Base-by-base conservation (phyloP, 805 yeast species). In the Kregervanrija pseudodelftensis region DNA sequence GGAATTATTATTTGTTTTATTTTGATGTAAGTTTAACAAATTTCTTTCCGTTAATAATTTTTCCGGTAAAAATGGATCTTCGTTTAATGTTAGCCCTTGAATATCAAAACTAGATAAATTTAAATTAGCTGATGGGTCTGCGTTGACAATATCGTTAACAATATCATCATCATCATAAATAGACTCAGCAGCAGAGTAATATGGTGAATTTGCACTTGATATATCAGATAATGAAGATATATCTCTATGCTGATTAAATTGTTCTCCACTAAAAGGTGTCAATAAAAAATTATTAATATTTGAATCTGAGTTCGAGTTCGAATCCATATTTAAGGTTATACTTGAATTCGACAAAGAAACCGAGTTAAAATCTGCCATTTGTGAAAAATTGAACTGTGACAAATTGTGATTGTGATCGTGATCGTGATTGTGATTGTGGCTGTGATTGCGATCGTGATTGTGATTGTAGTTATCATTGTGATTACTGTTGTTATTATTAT, bases 161-260 rank as follows among this genome's bases (percentile, higher is more conserved):
- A 35, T 39, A 31, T 51, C 53, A 14, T 54, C 57, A 11, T 53
- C 62, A 8, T 50, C 58, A 14, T 49, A 45, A 5, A 48, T 36
- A 8, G 61, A 58, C 39, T 57, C 61, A 5, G 49, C 49, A 10
- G 59, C 61, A 3, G 63, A 54, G 10, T 54, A 40, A 34, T 54
- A 58, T 11, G 65, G 64, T 2, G 61, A 55, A 17, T 51, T 53
- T 4, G 56, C 39, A 11, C 49, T 51, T 1, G 65, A 56, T 8
- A 52, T n/a, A 32, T 58, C 63, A 8, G 61, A 54, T 2, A 42
- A 42, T 12, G 50, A 34, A 10, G 47, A 38, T 3, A 45, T 35
- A 12, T 48, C 51, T 41, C 57, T 46, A 3, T 42, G 41, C 8
- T 49, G 49, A 17, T 43, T 49, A 41, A 49, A 52, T 35, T 46